Percentiles rank a stretch among this genome's conserved stretches.
Evolutionary conservation across 768 basidiomycete genomes (phyloP).

Genomic region (Dioszegia crocea): DNA sequence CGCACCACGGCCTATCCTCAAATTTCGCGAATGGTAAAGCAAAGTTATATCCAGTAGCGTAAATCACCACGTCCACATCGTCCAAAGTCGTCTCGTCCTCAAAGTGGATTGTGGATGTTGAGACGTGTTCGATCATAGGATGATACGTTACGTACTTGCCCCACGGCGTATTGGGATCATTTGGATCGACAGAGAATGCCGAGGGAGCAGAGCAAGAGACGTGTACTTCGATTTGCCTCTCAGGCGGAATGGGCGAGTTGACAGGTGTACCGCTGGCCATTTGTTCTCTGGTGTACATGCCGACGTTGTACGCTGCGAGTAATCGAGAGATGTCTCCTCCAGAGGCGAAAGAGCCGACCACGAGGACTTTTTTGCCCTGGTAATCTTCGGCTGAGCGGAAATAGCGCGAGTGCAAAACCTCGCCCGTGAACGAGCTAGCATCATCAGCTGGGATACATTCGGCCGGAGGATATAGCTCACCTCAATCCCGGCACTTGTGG

Average conservation of each 20-base stretch:
- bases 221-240: constrained; percentile 32
- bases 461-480: constrained; percentile 16
- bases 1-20: constrained; percentile 43
- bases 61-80: constrained; percentile 49
- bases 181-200: constrained; percentile 20
- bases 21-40: constrained; percentile 46
- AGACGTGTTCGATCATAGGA: constrained; percentile 25
- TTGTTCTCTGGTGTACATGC: neutral
- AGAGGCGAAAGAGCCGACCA: constrained; percentile 51
- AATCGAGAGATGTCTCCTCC: constrained; percentile 50
- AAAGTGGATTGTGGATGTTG: constrained; percentile 31
- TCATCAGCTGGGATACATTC: neutral
- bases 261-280: constrained; percentile 3
- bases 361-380: constrained; percentile 45
- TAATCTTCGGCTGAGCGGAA: constrained; percentile 42
- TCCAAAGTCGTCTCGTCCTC: neutral
- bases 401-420: constrained; percentile 48
- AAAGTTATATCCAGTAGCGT: constrained; percentile 52
- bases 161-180: constrained; percentile 38
- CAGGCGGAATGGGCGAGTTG: neutral
- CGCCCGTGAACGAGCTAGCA: constrained; percentile 38
- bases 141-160: constrained; percentile 32
- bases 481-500: constrained; percentile 41
- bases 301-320: constrained; percentile 22
- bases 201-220: constrained; percentile 25